Evolutionary conservation across 345 rosid species (phyloP).

Genomic region (Rhizophora apiculata): DNA sequence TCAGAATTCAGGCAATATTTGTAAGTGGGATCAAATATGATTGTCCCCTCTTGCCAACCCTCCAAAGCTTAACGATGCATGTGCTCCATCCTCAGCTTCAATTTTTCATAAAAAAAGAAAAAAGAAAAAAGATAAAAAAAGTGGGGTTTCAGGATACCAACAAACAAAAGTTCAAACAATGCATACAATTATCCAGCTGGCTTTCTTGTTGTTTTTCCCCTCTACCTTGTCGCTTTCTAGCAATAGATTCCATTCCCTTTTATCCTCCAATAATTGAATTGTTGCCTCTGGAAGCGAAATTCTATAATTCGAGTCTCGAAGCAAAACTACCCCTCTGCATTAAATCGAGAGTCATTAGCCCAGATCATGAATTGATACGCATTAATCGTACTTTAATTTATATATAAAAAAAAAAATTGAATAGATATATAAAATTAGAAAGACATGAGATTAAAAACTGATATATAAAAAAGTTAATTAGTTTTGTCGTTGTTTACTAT

Average conservation of each 20-base stretch:
- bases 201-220: no score
- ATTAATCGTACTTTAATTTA: background rate
- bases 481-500: no score
- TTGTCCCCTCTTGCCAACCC: slow-evolving; percentile 68
- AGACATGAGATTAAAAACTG: no score
- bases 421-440: no score
- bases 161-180: background rate
- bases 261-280: slow-evolving; percentile 50
- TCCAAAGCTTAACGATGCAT: slow-evolving; percentile 46
- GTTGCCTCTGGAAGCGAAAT: slow-evolving; percentile 61
- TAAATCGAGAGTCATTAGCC: slow-evolving; percentile 16
- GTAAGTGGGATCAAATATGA: slow-evolving; percentile 73
- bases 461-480: no score
- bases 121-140: background rate
- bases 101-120: slow-evolving; percentile 2
- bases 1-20: slow-evolving; percentile 66
- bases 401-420: no score
- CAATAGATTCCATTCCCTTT: slow-evolving; percentile 52
- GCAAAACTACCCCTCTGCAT: slow-evolving; percentile 58
- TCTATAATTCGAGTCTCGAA: slow-evolving; percentile 84
- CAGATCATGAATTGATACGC: slow-evolving; percentile 19
- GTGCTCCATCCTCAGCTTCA: slow-evolving; percentile 63
- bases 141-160: background rate
- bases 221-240: slow-evolving; percentile 70
- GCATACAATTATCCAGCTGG: background rate